These are phyloP conservation scores for Termitomyces sp. DNA, from an alignment of 768 basidiomycete genomes.

Conservation along the genomic window DNA sequence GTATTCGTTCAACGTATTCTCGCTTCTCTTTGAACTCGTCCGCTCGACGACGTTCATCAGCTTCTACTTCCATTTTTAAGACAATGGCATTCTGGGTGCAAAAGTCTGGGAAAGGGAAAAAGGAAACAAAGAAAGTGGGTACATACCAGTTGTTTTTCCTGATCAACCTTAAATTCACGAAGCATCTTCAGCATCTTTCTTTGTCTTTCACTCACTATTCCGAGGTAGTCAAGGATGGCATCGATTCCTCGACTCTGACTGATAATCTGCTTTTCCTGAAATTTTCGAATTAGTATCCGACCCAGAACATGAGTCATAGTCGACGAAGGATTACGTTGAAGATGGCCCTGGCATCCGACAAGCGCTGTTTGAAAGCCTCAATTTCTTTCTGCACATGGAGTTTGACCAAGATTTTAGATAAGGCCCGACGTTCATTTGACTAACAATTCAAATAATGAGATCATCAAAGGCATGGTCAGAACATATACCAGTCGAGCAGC, in stretches of 20 bases:
- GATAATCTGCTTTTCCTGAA: constrained; percentile 2
- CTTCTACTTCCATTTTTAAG: neutral
- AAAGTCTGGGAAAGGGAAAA: neutral
- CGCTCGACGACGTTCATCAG: neutral
- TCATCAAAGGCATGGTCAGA: neutral
- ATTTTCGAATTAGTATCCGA: neutral
- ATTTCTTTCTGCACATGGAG: neutral
- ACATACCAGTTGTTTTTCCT: neutral
- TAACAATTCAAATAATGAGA: neutral
- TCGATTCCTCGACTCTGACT: constrained; percentile 3
- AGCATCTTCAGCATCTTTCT: neutral
- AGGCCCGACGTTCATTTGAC: neutral
- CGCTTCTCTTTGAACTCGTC: constrained; percentile 3
- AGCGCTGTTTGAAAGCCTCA: constrained; percentile 1
- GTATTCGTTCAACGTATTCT: constrained; percentile 2
- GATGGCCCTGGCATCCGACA: neutral
- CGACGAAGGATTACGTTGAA: neutral
- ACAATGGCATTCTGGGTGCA: neutral
- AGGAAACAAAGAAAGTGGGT: neutral
- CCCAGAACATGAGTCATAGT: neutral
- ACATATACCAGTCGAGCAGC: neutral
- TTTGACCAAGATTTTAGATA: neutral
- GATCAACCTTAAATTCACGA: neutral
- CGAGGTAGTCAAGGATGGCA: neutral
- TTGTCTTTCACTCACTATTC: neutral